Percentiles rank a stretch among this genome's conserved stretches.
These are phyloP conservation scores for Pseudonitzschia pungens DNA, from an alignment of 108 stramenopile species.

Conservation along the genomic window DNA sequence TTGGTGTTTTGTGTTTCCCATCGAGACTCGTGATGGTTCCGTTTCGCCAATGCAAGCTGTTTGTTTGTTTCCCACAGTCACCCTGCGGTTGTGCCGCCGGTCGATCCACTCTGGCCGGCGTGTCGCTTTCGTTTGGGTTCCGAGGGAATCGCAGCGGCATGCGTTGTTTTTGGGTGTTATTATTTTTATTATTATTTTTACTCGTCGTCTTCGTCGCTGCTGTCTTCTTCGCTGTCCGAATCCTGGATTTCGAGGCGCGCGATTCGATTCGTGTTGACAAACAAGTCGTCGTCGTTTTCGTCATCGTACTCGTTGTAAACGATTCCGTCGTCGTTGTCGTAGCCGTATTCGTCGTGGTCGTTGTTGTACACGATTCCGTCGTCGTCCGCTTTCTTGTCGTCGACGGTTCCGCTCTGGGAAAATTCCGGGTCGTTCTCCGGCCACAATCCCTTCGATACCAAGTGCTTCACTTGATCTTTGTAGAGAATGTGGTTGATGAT, in stretches of 20 bases:
- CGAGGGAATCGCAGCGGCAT: too few relatives aligned
- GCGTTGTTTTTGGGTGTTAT: too few relatives aligned
- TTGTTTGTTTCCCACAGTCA: too few relatives aligned
- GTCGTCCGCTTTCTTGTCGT: slow-evolving; percentile 7
- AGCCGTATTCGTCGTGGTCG: slow-evolving; percentile 15
- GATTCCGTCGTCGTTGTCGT: slow-evolving; percentile 46
- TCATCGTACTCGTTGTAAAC: slow-evolving; percentile 38
- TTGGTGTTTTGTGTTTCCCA: too few relatives aligned
- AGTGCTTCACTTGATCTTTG: slow-evolving; percentile 94
- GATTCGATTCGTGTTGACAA: slow-evolving; percentile 76
- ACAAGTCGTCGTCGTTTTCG: slow-evolving; percentile 51
- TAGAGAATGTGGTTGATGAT: slow-evolving; percentile 88
- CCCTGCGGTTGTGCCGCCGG: too few relatives aligned
- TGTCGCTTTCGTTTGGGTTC: too few relatives aligned
- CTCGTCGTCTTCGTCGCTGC: slow-evolving; percentile 32
- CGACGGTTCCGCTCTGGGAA: not conserved
- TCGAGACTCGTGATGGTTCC: too few relatives aligned
- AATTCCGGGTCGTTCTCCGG: slow-evolving; percentile 69
- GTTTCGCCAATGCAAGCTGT: too few relatives aligned
- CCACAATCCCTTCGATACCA: slow-evolving; percentile 84
- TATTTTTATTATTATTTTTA: not conserved
- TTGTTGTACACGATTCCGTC: not conserved
- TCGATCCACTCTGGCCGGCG: too few relatives aligned
- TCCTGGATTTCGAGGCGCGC: slow-evolving; percentile 59
- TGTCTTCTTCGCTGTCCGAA: slow-evolving; percentile 25